A percentile compares a stretch with the other conserved stretches of the same genome.
phyloP scores from a whole-genome alignment of 495 filamentous ascomycete species.

The Xylaria palmicola region DNA sequence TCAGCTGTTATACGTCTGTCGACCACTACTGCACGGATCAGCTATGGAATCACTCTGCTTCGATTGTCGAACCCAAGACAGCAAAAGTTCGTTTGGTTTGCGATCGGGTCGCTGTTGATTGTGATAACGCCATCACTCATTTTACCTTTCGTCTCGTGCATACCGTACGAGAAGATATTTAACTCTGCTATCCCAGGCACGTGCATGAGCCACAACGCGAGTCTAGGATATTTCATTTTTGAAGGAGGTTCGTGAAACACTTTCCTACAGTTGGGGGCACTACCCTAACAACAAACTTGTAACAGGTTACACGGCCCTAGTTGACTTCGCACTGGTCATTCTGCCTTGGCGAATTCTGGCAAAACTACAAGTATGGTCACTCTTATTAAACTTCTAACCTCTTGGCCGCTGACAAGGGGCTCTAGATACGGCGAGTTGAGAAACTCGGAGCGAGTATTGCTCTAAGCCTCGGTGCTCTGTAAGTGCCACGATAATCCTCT shows the following conservation, averaged over 20 bases:
- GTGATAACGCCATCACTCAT: slow-evolving; percentile 4
- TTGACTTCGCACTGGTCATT: slow-evolving; percentile 4
- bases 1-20: slow-evolving; percentile 3
- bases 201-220: not conserved
- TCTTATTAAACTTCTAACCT: not conserved
- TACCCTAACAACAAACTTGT: not conserved
- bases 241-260: slow-evolving; percentile 3
- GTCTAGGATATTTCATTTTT: not conserved
- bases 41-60: slow-evolving; percentile 4
- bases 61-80: not conserved
- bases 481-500: not conserved
- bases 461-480: slow-evolving; percentile 10
- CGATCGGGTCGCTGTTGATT: not conserved
- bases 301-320: not conserved
- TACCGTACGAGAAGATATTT: slow-evolving; percentile 2
- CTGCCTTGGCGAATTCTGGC: slow-evolving; percentile 6
- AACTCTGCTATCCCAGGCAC: not conserved
- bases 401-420: not conserved
- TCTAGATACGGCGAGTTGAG: slow-evolving; percentile 7
- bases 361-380: not conserved
- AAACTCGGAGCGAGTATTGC: slow-evolving; percentile 10
- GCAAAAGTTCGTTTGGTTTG: slow-evolving; percentile 6
- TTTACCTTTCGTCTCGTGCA: slow-evolving; percentile 4
- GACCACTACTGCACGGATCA: slow-evolving; percentile 1
- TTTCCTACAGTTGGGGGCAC: too few relatives aligned